These are phyloP conservation scores for Moricandia moricandioides DNA, from an alignment of 345 rosid genomes.

Conservation along the genomic window DNA sequence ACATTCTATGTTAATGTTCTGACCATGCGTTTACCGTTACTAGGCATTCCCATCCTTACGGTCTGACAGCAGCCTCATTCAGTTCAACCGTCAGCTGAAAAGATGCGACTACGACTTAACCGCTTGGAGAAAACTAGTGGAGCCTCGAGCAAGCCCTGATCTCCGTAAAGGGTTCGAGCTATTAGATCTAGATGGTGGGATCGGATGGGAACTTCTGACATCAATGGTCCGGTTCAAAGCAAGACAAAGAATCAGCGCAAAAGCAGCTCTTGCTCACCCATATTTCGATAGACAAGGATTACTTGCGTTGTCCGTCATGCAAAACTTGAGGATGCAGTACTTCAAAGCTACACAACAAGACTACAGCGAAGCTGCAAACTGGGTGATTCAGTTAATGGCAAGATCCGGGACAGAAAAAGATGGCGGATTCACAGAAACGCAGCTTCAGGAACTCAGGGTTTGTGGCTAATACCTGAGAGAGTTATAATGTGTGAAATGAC, in stretches of 20 bases:
- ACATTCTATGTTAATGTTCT: neutral
- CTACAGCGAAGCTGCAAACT: constrained; percentile 73
- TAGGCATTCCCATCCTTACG: constrained; percentile 84
- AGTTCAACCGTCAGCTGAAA: constrained; percentile 89
- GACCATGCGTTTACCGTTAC: constrained; percentile 9
- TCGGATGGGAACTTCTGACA: constrained; percentile 92
- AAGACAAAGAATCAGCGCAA: constrained; percentile 81
- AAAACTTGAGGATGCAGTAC: constrained; percentile 67
- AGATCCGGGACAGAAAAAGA: constrained; percentile 86
- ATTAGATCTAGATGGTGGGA: constrained; percentile 77
- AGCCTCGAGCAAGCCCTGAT: constrained; percentile 81
- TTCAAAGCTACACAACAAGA: constrained; percentile 89
- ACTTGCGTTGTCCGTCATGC: constrained; percentile 76
- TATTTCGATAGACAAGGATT: constrained; percentile 79
- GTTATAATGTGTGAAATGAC: neutral
- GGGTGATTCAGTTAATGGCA: constrained; percentile 84
- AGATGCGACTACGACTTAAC: constrained; percentile 83
- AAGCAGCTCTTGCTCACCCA: constrained; percentile 85
- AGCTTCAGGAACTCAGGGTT: constrained; percentile 78
- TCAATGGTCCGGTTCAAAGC: constrained; percentile 95
- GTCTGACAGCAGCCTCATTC: constrained; percentile 80
- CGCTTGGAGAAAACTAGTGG: constrained; percentile 77
- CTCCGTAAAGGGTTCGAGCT: constrained; percentile 74
- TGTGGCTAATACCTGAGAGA: constrained; percentile 22
- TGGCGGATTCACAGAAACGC: constrained; percentile 95